Evolutionary conservation across 805 yeast genomes (phyloP).

Genomic region (Tetrapisispora namnaoensis): DNA sequence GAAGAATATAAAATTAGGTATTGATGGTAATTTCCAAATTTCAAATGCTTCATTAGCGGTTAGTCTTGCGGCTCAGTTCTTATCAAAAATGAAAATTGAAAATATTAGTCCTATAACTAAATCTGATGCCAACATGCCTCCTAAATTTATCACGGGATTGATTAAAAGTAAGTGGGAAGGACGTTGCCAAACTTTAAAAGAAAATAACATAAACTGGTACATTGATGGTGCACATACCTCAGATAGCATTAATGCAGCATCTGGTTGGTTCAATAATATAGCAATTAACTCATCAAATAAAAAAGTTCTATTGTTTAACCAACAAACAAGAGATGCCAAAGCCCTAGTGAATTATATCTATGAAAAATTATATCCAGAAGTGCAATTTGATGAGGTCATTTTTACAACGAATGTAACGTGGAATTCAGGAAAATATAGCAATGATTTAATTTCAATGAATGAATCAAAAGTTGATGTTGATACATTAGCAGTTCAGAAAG

Average conservation of each 20-base stretch:
- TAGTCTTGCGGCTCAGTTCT: conserved; percentile 53
- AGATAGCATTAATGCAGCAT: conserved; percentile 78
- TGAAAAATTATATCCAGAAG: conserved; percentile 31
- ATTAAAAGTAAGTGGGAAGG: conserved; percentile 84
- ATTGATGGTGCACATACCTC: conserved; percentile 94
- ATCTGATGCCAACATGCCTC: conserved; percentile 28
- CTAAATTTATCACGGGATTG: conserved; percentile 48
- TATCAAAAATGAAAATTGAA: conserved; percentile 39
- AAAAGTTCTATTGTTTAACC: conserved; percentile 74
- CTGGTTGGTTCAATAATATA: conserved; percentile 57
- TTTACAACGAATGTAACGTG: conserved; percentile 91
- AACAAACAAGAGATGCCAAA: conserved; percentile 82
- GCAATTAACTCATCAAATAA: conserved; percentile 11
- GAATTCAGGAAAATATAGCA: conserved; percentile 68
- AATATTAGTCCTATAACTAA: not conserved
- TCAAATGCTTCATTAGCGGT: conserved; percentile 85
- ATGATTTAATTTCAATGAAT: conserved; percentile 79
- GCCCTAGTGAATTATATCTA: conserved; percentile 49
- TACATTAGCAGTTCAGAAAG: conserved; percentile 68
- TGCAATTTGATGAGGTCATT: conserved; percentile 61
- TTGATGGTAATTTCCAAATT: conserved; percentile 76
- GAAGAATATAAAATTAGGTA: conserved; percentile 44
- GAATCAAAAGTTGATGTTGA: conserved; percentile 72
- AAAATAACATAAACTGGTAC: conserved; percentile 53
- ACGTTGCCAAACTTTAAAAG: conserved; percentile 65